A percentile compares a stretch with the other conserved stretches of the same genome.
These are phyloP conservation scores for Gardenia jasminoides DNA, from an alignment of 257 asterid species.

Conservation along the genomic window DNA sequence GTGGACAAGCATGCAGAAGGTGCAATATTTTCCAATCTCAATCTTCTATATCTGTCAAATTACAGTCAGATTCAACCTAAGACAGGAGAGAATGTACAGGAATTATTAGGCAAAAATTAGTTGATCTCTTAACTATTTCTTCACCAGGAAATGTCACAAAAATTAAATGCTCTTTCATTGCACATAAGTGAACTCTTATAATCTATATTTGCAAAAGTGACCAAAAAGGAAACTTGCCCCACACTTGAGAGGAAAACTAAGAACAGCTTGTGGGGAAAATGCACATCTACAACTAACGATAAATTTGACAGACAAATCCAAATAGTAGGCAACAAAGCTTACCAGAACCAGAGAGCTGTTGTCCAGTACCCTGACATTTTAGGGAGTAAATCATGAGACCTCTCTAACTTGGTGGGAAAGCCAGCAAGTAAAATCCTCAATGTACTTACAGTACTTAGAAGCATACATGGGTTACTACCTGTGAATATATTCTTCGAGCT, in stretches of 20 bases:
- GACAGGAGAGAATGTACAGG: not conserved
- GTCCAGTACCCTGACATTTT: conserved; percentile 68
- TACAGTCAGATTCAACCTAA: not conserved
- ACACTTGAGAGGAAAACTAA: not conserved
- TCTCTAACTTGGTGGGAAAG: conserved; percentile 20
- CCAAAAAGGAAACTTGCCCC: not conserved
- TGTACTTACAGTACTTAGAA: conserved; percentile 11
- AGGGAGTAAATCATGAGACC: conserved; percentile 19
- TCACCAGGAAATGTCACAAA: not conserved
- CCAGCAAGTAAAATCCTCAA: conserved; percentile 1
- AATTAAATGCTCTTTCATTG: not conserved
- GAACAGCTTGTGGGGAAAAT: not conserved
- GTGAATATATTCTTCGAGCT: conserved; percentile 74
- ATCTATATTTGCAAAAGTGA: not conserved
- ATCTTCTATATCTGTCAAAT: not conserved
- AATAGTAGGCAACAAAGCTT: conserved; percentile 19
- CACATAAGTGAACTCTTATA: not conserved
- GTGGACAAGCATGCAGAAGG: not conserved
- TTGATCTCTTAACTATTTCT: not conserved
- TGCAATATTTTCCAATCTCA: not conserved
- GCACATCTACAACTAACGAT: not conserved
- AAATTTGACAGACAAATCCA: not conserved
- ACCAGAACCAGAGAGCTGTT: conserved; percentile 54
- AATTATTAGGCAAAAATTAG: not conserved
- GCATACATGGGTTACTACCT: conserved; percentile 38